A percentile compares a stretch with the other conserved stretches of the same genome.
These are phyloP conservation scores for Nakazawaea anatomiae DNA, from an alignment of 805 yeast genomes.

Conservation along the genomic window DNA sequence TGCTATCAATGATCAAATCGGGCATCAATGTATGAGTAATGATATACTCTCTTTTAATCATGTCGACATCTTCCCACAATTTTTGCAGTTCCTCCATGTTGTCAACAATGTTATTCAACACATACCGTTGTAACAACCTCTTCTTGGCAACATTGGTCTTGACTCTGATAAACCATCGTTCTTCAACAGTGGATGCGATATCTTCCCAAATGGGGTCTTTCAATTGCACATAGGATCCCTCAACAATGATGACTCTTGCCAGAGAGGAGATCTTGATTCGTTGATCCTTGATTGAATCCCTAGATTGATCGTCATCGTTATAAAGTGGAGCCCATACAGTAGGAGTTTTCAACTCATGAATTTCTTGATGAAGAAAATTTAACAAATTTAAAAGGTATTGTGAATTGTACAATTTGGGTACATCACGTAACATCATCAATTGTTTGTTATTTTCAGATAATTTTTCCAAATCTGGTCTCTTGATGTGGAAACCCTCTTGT, in stretches of 20 bases:
- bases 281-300: constrained; percentile 29
- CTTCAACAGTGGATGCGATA: constrained; percentile 25
- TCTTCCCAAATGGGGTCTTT: constrained; percentile 28
- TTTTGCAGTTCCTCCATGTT: constrained; percentile 26
- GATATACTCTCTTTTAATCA: constrained; percentile 24
- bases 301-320: constrained; percentile 20
- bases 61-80: constrained; percentile 32
- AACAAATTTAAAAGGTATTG: constrained; percentile 18
- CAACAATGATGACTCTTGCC: constrained; percentile 24
- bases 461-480: constrained; percentile 6
- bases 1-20: constrained; percentile 9
- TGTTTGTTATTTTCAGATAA: constrained; percentile 25
- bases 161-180: constrained; percentile 28
- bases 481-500: constrained; percentile 7
- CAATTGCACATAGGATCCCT: constrained; percentile 33
- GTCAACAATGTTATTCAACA: constrained; percentile 25
- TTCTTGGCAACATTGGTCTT: constrained; percentile 13
- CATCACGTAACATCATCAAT: constrained; percentile 25
- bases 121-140: constrained; percentile 24
- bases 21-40: constrained; percentile 10
- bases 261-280: constrained; percentile 23
- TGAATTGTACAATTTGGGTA: constrained; percentile 36
- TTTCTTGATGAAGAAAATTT: constrained; percentile 25
- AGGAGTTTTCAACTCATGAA: constrained; percentile 23
- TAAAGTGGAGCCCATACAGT: constrained; percentile 31